Evolutionary conservation across 148 eudicot genomes (phyloP).

Genomic region (Spergularia marina): DNA sequence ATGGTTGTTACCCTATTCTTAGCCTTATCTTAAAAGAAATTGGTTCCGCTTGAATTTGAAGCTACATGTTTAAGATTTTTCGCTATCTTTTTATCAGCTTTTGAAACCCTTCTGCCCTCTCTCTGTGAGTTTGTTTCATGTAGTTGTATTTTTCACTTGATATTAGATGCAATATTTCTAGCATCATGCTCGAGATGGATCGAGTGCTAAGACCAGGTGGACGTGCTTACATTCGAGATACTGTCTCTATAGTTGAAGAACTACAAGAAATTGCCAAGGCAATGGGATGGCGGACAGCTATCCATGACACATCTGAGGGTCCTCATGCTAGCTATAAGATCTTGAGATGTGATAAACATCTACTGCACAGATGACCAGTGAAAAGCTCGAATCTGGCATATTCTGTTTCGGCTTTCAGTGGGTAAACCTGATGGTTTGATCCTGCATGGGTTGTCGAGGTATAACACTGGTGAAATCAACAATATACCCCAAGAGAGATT

Average conservation of each 20-base stretch:
- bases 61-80: too few species aligned
- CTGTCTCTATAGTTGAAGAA: conserved; percentile 64
- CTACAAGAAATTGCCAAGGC: conserved; percentile 78
- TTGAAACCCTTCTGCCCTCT: background rate
- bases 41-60: too few species aligned
- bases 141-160: background rate
- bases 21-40: too few species aligned
- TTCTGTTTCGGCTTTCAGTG: background rate
- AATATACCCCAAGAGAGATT: background rate
- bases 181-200: conserved; percentile 97
- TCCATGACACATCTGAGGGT: conserved; percentile 92
- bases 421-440: background rate
- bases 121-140: conserved; percentile 6
- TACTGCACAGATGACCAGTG: conserved; percentile 25
- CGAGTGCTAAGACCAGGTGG: conserved; percentile 95
- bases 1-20: too few species aligned
- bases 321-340: conserved; percentile 86
- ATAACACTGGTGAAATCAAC: conserved; percentile 5
- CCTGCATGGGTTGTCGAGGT: background rate
- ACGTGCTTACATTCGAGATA: conserved; percentile 79
- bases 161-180: conserved; percentile 77
- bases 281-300: conserved; percentile 74
- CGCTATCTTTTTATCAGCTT: too few species aligned
- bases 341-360: conserved; percentile 61
- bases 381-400: background rate